Percentiles rank a stretch among this genome's conserved stretches.
These are phyloP conservation scores for Aureobasidium sp. DNA, from an alignment of 2,329 filamentous ascomycete species.

Conservation along the genomic window DNA sequence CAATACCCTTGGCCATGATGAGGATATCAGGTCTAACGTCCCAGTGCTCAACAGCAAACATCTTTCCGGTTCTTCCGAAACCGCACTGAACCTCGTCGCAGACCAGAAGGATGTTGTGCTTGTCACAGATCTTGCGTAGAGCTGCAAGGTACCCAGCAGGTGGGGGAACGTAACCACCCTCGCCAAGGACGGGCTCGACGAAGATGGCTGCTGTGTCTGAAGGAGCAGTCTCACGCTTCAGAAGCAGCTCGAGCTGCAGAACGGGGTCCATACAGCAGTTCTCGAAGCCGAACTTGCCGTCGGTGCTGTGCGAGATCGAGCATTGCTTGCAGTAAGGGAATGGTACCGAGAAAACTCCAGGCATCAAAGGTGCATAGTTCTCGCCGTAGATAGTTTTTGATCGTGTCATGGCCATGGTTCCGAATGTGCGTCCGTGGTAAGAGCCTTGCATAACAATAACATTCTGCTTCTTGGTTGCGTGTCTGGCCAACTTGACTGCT, in stretches of 20 bases:
- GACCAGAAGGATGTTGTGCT: conserved; percentile 36
- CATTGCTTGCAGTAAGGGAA: conserved; percentile 33
- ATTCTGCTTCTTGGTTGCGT: conserved; percentile 30
- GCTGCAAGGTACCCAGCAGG: conserved; percentile 26
- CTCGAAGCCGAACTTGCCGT: conserved; percentile 24
- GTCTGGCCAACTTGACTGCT: conserved; percentile 28
- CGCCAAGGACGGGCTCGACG: conserved; percentile 29
- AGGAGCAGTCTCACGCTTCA: conserved; percentile 28
- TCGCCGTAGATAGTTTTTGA: conserved; percentile 29
- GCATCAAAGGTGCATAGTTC: conserved; percentile 29
- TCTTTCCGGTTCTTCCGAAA: conserved; percentile 36
- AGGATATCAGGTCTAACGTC: conserved; percentile 36
- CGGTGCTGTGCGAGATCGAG: conserved; percentile 22
- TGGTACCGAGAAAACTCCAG: conserved; percentile 29
- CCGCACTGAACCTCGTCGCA: conserved; percentile 37
- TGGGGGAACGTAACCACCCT: conserved; percentile 29
- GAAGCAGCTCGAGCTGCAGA: conserved; percentile 25
- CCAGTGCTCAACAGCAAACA: conserved; percentile 37
- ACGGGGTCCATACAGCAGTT: conserved; percentile 34
- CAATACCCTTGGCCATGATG: conserved; percentile 29
- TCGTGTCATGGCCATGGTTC: conserved; percentile 28
- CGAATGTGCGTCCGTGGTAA: conserved; percentile 30
- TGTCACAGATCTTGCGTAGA: conserved; percentile 34
- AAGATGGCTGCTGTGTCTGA: conserved; percentile 30
- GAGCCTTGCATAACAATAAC: conserved; percentile 31